phyloP scores from a whole-genome alignment of 2,329 filamentous ascomycete genomes.

The Trichoderma pleuroti region DNA sequence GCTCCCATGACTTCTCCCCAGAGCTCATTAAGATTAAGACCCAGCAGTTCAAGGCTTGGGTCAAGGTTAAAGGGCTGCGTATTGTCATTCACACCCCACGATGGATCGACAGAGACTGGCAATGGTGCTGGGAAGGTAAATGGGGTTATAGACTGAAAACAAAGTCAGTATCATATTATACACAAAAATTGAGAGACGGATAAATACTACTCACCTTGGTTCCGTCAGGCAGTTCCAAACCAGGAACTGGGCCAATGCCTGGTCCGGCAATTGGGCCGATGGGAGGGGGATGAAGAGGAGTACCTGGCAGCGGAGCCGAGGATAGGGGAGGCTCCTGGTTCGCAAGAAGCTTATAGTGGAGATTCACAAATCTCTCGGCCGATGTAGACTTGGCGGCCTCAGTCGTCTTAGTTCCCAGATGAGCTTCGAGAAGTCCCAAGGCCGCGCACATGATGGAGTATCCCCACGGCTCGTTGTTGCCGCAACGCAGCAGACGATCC shows the following conservation, averaged over 20 bases:
- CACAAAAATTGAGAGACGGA: slow-evolving; percentile 18
- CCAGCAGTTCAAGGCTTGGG: slow-evolving; percentile 51
- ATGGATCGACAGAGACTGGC: slow-evolving; percentile 35
- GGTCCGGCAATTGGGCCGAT: slow-evolving; percentile 23
- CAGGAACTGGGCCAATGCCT: slow-evolving; percentile 29
- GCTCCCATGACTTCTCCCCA: slow-evolving; percentile 52
- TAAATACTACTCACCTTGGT: slow-evolving; percentile 35
- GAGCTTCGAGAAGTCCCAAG: slow-evolving; percentile 55
- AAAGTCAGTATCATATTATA: neutral
- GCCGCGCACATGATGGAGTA: slow-evolving; percentile 62
- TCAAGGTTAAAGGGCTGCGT: slow-evolving; percentile 47
- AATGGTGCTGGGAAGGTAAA: slow-evolving; percentile 39
- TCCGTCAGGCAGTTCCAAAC: slow-evolving; percentile 36
- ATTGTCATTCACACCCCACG: slow-evolving; percentile 34
- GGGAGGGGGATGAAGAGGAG: slow-evolving; percentile 24
- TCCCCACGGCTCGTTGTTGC: slow-evolving; percentile 62
- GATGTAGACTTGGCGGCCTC: slow-evolving; percentile 57
- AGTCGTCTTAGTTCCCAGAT: slow-evolving; percentile 54
- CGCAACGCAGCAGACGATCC: slow-evolving; percentile 57
- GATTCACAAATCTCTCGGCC: slow-evolving; percentile 56
- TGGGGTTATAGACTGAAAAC: slow-evolving; percentile 38
- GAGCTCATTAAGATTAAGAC: slow-evolving; percentile 52
- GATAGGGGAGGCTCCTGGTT: slow-evolving; percentile 48
- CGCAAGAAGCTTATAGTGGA: slow-evolving; percentile 55
- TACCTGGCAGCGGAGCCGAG: slow-evolving; percentile 28